A percentile compares a stretch with the other conserved stretches of the same genome.
Conservation (phyloP, 2,329 filamentous ascomycete species). For the Xenoacremonium recifei region DNA sequence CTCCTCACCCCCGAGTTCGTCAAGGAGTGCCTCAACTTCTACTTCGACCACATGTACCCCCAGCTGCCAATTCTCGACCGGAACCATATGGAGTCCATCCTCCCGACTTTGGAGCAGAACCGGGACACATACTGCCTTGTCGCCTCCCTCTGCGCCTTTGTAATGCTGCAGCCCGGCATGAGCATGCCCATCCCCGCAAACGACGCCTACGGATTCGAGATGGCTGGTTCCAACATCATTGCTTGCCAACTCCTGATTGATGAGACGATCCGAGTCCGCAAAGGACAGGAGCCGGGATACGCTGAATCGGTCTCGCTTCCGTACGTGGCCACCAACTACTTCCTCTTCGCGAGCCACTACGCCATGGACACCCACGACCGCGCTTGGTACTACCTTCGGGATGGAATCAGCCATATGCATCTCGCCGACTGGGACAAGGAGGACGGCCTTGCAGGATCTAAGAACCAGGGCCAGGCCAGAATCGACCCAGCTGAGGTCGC, state of each 20-base stretch:
- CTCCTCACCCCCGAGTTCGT: constrained; percentile 61
- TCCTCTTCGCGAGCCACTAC: constrained; percentile 71
- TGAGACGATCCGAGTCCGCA: constrained; percentile 64
- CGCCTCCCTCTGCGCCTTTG: constrained; percentile 64
- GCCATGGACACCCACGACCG: constrained; percentile 71
- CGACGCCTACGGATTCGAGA: constrained; percentile 56
- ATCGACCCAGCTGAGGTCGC: constrained; percentile 60
- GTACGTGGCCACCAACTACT: constrained; percentile 71
- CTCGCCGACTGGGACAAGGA: constrained; percentile 62
- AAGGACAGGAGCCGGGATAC: constrained; percentile 61
- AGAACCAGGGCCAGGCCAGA: constrained; percentile 61
- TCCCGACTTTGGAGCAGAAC: constrained; percentile 60
- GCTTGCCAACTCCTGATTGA: constrained; percentile 66
- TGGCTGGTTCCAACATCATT: constrained; percentile 59
- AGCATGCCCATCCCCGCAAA: constrained; percentile 56
- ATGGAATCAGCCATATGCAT: constrained; percentile 69
- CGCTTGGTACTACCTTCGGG: constrained; percentile 77
- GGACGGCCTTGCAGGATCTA: constrained; percentile 59
- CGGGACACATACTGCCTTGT: constrained; percentile 64
- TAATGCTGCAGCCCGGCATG: constrained; percentile 70
- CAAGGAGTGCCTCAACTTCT: constrained; percentile 66
- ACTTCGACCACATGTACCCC: constrained; percentile 65
- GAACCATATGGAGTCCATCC: constrained; percentile 55
- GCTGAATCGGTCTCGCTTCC: constrained; percentile 55
- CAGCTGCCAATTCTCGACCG: constrained; percentile 63